A percentile compares a stretch with the other conserved stretches of the same genome.
Evolutionary conservation across 768 basidiomycete species (phyloP).

Genomic region (Wakefieldia striispora): DNA sequence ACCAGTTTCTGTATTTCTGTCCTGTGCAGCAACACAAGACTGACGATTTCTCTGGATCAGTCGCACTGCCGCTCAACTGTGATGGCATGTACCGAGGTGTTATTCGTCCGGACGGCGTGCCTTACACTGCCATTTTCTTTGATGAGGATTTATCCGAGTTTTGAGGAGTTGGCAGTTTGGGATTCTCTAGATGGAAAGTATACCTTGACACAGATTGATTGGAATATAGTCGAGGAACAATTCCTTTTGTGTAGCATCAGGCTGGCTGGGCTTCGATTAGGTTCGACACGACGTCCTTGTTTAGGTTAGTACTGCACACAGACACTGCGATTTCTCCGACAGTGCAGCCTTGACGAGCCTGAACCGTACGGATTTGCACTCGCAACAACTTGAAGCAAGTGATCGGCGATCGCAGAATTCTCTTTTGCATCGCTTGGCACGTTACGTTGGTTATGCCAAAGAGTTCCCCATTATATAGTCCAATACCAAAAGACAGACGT

Average conservation of each 20-base stretch:
- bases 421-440: no score
- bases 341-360: no score
- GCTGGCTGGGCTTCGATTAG: no score
- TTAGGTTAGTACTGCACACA: no score
- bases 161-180: not conserved
- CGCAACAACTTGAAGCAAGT: no score
- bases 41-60: constrained; percentile 33
- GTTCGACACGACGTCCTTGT: no score
- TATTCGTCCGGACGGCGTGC: constrained; percentile 62
- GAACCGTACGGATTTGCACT: no score
- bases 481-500: not conserved
- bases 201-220: not conserved
- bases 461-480: no score
- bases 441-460: no score
- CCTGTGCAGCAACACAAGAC: not conserved
- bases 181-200: not conserved
- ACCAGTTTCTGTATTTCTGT: constrained; percentile 6
- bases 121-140: constrained; percentile 73
- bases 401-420: no score
- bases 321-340: no score
- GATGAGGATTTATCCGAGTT: constrained; percentile 51
- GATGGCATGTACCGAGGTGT: constrained; percentile 83
- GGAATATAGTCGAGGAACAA: not conserved
- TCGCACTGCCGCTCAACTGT: constrained; percentile 73
- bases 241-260: no score